These are phyloP conservation scores for Bothia castanella DNA, from an alignment of 1,284 basidiomycete species.

Conservation along the genomic window DNA sequence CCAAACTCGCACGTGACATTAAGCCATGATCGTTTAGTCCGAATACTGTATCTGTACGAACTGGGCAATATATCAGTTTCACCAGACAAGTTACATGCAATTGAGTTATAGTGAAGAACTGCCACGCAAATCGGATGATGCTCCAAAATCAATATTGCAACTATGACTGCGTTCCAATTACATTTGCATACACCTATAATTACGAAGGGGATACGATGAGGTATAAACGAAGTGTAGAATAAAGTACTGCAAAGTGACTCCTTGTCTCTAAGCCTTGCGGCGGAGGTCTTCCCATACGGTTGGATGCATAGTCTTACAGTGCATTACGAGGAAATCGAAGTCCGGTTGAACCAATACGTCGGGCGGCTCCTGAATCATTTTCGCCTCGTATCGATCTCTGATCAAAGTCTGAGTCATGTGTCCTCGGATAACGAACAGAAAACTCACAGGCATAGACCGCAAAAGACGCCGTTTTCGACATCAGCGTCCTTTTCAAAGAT, in stretches of 20 bases:
- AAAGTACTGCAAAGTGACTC: conserved; percentile 2
- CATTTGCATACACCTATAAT: conserved; percentile 9
- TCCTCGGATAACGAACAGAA: not conserved
- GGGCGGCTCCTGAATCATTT: conserved; percentile 30
- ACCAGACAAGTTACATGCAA: not conserved
- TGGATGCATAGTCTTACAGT: conserved; percentile 32
- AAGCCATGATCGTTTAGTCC: conserved; percentile 14
- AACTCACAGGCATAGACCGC: conserved; percentile 51
- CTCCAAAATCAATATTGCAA: too few species aligned
- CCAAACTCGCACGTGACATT: conserved; percentile 47
- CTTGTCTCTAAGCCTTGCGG: conserved; percentile 11
- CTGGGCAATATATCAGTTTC: not conserved
- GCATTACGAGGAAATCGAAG: conserved; percentile 30
- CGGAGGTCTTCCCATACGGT: conserved; percentile 29
- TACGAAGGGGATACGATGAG: conserved; percentile 19
- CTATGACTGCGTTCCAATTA: not conserved
- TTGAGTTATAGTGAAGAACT: too few species aligned
- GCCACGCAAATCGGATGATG: too few species aligned
- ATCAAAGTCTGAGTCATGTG: not conserved
- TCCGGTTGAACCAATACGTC: conserved; percentile 32
- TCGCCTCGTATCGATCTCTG: conserved; percentile 33
- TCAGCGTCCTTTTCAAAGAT: conserved; percentile 44
- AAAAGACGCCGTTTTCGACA: conserved; percentile 38
- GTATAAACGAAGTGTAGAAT: conserved; percentile 14
- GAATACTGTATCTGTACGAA: not conserved